Evolutionary conservation across 768 basidiomycete genomes (phyloP), one percentile per base, ranked within the genome.

Genomic region (Russula foetens): DNA sequence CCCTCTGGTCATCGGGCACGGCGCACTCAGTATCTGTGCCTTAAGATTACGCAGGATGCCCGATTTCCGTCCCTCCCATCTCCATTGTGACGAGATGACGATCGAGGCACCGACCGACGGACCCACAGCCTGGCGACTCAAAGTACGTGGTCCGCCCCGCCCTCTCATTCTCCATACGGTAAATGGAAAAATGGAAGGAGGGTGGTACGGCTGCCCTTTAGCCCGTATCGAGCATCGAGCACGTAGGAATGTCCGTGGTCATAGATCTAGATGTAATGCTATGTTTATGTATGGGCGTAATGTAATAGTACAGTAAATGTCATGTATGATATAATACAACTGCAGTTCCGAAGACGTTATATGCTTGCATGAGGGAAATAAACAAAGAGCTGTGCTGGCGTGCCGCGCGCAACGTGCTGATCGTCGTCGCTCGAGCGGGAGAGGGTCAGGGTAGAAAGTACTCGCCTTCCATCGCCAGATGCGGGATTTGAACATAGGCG

Each of bases 391-490:
- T 7, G 26, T 11, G 49, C 11, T 33, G n/a, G 29, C n/a, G 31
- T n/a, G 29, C 29, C 29, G 5, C 31, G 5, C 11, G 5, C 11
- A 33, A 35, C 35, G 35, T 12, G 35, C 35, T 11, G 35, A 35
- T 35, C 35, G 35, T 35, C 35, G 35, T 11, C 35, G 9, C 4
- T 33, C 9, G 31, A 33, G 31, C 5, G 31, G 31, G 31, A 15
- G 12, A 5, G 17, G 39, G 17, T 49, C 48, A 49, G 7, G 48
- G 29, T 4, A n/a, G 44, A 19, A 45, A 14, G 14, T 44, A 31
- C 44, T 62, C 60, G 28, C 56, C 35, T 35, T 62, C 60, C 60
- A 57, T 57, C 50, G 35, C 60, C 35, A 46, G 28, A 15, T 43
- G 43, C 6, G 60, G 60, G 0, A 50, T 58, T 26, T 62, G 60